Evolutionary conservation across 164 flowering plant species (phyloP), one percentile per base, ranked within the genome.

Genomic region (Buxus sempervirens): DNA sequence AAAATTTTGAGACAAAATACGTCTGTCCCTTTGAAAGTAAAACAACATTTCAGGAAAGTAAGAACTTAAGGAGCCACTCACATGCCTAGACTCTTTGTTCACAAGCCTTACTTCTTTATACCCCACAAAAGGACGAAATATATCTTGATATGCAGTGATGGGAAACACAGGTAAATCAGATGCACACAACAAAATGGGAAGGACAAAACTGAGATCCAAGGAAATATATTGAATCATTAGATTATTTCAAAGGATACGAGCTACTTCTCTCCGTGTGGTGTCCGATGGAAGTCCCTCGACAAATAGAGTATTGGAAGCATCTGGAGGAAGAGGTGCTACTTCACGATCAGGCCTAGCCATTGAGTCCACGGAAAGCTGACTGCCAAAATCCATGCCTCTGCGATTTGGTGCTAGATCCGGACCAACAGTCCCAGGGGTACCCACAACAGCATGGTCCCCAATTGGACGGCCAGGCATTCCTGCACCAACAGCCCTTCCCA

Each of bases 61-160:
- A 58, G 5, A 9, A 1, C n/a, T 24, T 18, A 55, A 32, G n/a
- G 15, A 20, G 51, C 41, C 48, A 77, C 88, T 80, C 77, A 87
- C 91, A 70, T 81, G 88, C 69, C 78, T 85, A 22, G 95, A 70
- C 13, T 84, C 90, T 80, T 89, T 89, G 69, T 41, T 82, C 73
- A 89, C 91, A 41, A 89, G 82, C 58, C 91, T 79, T n/a, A 89
- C 87, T 83, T 89, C 89, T 75, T 78, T 86, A 63, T 79, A 89
- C 25, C 95, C 95, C 61, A 89, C 80, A 76, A 89, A 89, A 22
- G 91, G 95, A 45, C 91, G 95, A 70, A 89, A 89, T 38, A 89
- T 89, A 78, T 89, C 91, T 89, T 55, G 27, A 61, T 2, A 41
- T 36, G 38, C 41, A 26, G 71, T 80, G 0, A 80, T 78, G 79